These are phyloP conservation scores for Penicillium pancosmium DNA, from an alignment of 495 filamentous ascomycete species.

Conservation along the genomic window DNA sequence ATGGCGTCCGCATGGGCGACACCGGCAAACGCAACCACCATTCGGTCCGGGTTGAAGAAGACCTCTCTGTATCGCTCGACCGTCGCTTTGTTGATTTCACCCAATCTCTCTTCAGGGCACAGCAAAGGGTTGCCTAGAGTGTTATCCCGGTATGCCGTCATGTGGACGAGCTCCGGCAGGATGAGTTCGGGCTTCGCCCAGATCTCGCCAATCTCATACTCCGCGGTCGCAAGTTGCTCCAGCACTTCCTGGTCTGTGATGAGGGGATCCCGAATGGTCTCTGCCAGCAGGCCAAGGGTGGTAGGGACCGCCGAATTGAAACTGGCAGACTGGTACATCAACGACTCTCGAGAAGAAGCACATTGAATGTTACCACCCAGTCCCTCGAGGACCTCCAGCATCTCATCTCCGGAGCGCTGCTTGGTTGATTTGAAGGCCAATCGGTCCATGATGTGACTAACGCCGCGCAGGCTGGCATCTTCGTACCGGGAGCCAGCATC, in stretches of 20 bases:
- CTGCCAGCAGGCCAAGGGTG: slow-evolving; percentile 83
- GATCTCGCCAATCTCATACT: slow-evolving; percentile 96
- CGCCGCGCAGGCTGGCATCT: slow-evolving; percentile 78
- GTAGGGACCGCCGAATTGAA: slow-evolving; percentile 92
- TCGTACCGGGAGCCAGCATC: slow-evolving; percentile 97
- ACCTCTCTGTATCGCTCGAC: slow-evolving; percentile 78
- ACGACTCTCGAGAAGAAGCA: slow-evolving; percentile 88
- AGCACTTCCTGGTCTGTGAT: slow-evolving; percentile 90
- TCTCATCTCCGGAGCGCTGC: slow-evolving; percentile 72
- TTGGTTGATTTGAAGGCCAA: slow-evolving; percentile 95
- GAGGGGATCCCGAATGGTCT: slow-evolving; percentile 87
- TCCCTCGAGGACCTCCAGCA: slow-evolving; percentile 81
- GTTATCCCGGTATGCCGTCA: slow-evolving; percentile 92
- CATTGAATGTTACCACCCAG: slow-evolving; percentile 96
- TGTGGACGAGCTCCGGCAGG: slow-evolving; percentile 91
- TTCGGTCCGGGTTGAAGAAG: slow-evolving; percentile 86
- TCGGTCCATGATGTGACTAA: slow-evolving; percentile 95
- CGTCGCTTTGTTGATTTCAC: slow-evolving; percentile 70
- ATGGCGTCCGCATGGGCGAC: slow-evolving; percentile 83
- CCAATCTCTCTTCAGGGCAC: slow-evolving; percentile 83
- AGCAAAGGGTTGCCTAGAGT: slow-evolving; percentile 92
- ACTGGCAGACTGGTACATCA: slow-evolving; percentile 98
- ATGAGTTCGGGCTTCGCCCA: slow-evolving; percentile 98
- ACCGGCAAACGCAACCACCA: slow-evolving; percentile 94
- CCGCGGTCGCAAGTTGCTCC: slow-evolving; percentile 84